phyloP scores from a whole-genome alignment of 768 basidiomycete genomes.

The Pleurotus ostreatus region DNA sequence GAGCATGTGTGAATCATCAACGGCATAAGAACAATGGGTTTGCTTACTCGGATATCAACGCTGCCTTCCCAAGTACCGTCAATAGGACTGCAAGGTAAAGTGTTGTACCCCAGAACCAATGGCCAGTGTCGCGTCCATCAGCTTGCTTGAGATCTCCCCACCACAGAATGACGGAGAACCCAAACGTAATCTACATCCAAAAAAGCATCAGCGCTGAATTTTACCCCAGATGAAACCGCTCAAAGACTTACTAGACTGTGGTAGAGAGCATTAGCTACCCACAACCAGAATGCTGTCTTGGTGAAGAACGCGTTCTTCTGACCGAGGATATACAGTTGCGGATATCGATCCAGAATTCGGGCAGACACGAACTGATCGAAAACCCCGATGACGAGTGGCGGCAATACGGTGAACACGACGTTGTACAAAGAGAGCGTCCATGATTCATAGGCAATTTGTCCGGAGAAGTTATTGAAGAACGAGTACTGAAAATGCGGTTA shows the following conservation, averaged over 20 bases:
- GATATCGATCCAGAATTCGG: constrained; percentile 93
- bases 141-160: constrained; percentile 88
- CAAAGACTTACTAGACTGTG: constrained; percentile 70
- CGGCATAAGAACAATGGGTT: background rate
- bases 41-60: constrained; percentile 92
- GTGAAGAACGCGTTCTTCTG: constrained; percentile 94
- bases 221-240: background rate
- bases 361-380: constrained; percentile 99
- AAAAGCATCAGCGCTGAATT: constrained; percentile 1
- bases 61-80: constrained; percentile 96
- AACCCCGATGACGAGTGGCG: constrained; percentile 94
- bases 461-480: constrained; percentile 99
- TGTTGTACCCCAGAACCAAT: constrained; percentile 99
- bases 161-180: constrained; percentile 85
- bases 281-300: constrained; percentile 87
- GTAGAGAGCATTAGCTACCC: constrained; percentile 85
- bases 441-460: constrained; percentile 97
- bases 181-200: constrained; percentile 66
- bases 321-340: constrained; percentile 91
- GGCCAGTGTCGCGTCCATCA: constrained; percentile 81
- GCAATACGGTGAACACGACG: constrained; percentile 92
- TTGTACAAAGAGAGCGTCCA: constrained; percentile 99
- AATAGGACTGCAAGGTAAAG: constrained; percentile 91
- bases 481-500: constrained; percentile 63
- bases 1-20: constrained; percentile 6